Percentiles rank a stretch among this genome's conserved stretches.
Conservation (phyloP, 345 rosid genomes). For the Salix viminalis region DNA sequence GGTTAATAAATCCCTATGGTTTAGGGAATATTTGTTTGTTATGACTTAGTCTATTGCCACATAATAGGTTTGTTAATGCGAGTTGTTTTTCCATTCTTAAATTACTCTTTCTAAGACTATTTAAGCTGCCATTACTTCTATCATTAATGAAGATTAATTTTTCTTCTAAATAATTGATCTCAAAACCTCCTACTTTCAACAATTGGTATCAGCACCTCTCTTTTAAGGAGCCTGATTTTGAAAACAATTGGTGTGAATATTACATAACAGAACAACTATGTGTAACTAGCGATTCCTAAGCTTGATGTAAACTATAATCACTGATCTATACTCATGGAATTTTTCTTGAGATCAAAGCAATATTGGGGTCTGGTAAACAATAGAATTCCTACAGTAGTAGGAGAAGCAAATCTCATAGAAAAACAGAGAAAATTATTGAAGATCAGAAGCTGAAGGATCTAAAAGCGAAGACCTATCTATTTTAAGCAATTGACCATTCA, state of each 20-base stretch:
- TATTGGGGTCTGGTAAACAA: not conserved
- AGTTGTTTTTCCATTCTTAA: not conserved
- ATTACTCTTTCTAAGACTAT: not conserved
- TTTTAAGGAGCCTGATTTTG: not conserved
- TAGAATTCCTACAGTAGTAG: no score
- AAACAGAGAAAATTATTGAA: not conserved
- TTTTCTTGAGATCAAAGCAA: not conserved
- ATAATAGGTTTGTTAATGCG: not conserved
- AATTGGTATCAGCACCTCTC: not conserved
- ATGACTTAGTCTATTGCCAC: no score
- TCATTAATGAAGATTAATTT: not conserved
- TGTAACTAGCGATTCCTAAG: not conserved
- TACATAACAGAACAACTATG: not conserved
- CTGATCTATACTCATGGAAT: not conserved
- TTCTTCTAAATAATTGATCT: no score
- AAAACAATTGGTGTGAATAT: not conserved
- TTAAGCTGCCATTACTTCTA: not conserved
- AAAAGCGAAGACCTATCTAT: not conserved
- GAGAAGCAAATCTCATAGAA: not conserved
- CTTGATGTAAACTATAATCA: constrained; percentile 1
- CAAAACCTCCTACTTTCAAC: not conserved
- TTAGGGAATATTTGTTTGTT: no score
- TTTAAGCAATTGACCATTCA: not conserved
- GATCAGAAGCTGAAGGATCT: not conserved
- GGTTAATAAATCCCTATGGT: no score